A percentile compares a stretch with the other conserved stretches of the same genome.
Conservation (phyloP, 768 basidiomycete species). For the Boletellus ananas region DNA sequence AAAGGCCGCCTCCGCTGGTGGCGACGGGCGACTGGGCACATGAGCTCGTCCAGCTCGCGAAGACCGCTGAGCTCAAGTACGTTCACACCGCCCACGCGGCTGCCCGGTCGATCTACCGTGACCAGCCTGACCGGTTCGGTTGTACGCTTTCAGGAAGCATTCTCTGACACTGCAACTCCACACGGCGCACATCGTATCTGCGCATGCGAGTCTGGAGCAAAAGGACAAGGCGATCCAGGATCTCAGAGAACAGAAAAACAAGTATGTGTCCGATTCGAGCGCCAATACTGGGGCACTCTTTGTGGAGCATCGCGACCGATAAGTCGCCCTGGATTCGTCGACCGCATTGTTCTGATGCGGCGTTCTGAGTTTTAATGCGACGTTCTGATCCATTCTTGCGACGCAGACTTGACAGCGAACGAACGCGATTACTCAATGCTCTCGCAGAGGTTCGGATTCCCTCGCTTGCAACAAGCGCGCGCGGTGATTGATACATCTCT, state of each 20-base stretch:
- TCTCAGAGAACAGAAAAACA: constrained; percentile 79
- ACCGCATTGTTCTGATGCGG: neutral
- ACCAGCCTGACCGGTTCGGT: constrained; percentile 9
- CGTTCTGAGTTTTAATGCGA: neutral
- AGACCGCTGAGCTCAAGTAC: constrained; percentile 85
- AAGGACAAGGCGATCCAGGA: constrained; percentile 79
- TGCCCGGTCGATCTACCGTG: neutral
- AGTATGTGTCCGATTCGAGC: constrained; percentile 42
- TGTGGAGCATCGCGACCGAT: neutral
- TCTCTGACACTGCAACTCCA: constrained; percentile 80
- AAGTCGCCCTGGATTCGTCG: neutral
- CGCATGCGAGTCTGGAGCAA: constrained; percentile 74
- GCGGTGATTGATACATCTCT: constrained; percentile 10
- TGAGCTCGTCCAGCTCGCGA: constrained; percentile 80
- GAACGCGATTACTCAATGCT: constrained; percentile 60
- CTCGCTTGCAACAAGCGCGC: constrained; percentile 1
- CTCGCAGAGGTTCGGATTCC: constrained; percentile 58
- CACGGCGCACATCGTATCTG: constrained; percentile 82
- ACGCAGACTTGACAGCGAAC: constrained; percentile 70
- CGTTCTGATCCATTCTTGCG: constrained; percentile 13
- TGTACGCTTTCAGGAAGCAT: constrained; percentile 56
- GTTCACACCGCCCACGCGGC: constrained; percentile 27
- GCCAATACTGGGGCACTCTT: neutral
- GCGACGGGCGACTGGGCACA: constrained; percentile 87
- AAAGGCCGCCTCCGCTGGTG: constrained; percentile 50